Evolutionary conservation across 1,284 basidiomycete genomes (phyloP), one percentile per base, ranked within the genome.

Genomic region (Cutaneotrichosporon dermatis): DNA sequence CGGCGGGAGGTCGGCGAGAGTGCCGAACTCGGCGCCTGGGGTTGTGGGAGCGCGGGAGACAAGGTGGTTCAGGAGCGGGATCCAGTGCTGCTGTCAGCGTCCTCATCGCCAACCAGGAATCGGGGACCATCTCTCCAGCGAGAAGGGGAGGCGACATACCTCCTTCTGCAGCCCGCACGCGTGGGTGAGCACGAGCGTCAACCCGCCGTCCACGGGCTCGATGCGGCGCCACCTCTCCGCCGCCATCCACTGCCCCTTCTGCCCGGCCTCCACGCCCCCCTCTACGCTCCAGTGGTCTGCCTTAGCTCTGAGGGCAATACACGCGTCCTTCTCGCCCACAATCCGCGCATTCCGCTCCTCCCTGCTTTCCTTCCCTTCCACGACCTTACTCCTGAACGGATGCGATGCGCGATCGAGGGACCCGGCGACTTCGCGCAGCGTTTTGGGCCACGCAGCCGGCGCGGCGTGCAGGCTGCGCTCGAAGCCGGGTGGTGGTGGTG

Each of bases 121-220:
- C 6, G 37, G 11, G 37, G 37, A 39, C 11, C 11, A 11, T 39
- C 37, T 6, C 37, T 39, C 37, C 37, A 6, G 6, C n/a, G 33
- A 37, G 25, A n/a, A 39, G 39, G 6, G 4, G 16, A 44, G 8
- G 4, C n/a, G 16, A 68, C 83, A 59, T 55, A 85, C 88, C 83
- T 91, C 88, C 75, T 92, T 92, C 63, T 85, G 84, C 66, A 92
- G 86, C 7, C 90, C 90, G 73, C 88, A 92, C 1, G 88, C 89
- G 69, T 92, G 90, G 7, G 83, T 83, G 46, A 88, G 77, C 61
- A 92, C 82, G 43, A 92, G 77, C 0, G 88, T 91, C 42, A 88
- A 44, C 0, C 85, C 83, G 1, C 66, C 64, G 39, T 56, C 68
- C 13, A 65, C 69, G 1, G 43, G 57, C n/a, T 50, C 33, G 7